A percentile compares a stretch with the other conserved stretches of the same genome.
Conservation (phyloP, 306 rosid species). For the Quercus parvula region DNA sequence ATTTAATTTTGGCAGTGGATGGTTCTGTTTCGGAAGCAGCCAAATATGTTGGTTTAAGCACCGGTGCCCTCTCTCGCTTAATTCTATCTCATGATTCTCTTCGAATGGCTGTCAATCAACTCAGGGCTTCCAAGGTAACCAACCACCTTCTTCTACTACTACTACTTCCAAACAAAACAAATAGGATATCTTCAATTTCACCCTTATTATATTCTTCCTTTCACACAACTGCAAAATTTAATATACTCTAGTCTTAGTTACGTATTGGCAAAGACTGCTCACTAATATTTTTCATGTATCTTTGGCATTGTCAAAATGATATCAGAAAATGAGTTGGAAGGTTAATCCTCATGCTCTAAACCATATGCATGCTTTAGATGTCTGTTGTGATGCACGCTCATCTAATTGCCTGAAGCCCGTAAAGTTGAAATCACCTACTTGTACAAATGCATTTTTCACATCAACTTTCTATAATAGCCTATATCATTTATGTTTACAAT, state of each 20-base stretch:
- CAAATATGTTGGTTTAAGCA: constrained; percentile 84
- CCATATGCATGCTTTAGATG: neutral
- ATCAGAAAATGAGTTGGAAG: no score
- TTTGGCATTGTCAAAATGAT: no score
- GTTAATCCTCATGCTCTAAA: neutral
- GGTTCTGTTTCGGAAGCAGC: constrained; percentile 86
- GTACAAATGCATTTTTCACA: neutral
- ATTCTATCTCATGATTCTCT: constrained; percentile 89
- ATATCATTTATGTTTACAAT: neutral
- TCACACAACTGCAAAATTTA: no score
- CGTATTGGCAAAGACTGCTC: no score
- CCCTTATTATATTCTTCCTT: no score
- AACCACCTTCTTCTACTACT: neutral
- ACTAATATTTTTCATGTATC: no score
- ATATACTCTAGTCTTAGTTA: no score
- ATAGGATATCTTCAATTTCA: no score
- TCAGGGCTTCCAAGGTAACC: constrained; percentile 69
- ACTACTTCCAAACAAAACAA: neutral
- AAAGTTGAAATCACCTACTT: neutral
- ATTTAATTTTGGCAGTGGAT: constrained; percentile 69
- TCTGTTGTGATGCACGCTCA: neutral
- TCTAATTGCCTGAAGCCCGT: neutral
- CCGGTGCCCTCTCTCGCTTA: constrained; percentile 81
- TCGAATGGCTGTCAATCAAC: constrained; percentile 74
- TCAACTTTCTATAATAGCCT: neutral